phyloP scores from a whole-genome alignment of 2,329 filamentous ascomycete species.

The Neofusicoccum kwambonambiense region DNA sequence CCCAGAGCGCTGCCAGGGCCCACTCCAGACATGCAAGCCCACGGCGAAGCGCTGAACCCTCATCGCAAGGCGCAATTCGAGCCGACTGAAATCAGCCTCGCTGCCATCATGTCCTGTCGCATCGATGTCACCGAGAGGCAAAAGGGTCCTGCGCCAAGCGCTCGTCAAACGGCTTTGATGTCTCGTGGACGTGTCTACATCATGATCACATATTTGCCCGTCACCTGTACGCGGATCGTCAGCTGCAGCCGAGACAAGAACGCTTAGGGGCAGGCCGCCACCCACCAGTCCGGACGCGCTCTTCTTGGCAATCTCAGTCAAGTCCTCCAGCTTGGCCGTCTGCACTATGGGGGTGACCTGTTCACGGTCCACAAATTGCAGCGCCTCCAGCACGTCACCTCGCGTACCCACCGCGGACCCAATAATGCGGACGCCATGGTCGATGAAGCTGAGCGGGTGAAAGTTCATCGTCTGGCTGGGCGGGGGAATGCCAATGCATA shows the following conservation, averaged over 20 bases:
- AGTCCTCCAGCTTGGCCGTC: slow-evolving; percentile 6
- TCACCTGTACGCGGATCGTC: not conserved
- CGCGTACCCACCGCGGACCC: slow-evolving; percentile 44
- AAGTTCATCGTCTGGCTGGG: slow-evolving; percentile 17
- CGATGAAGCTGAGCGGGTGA: slow-evolving; percentile 14
- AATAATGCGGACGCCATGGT: slow-evolving; percentile 35
- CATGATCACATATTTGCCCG: slow-evolving; percentile 11
- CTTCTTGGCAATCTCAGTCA: slow-evolving; percentile 11
- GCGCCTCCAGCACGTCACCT: slow-evolving; percentile 46
- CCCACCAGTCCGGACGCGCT: slow-evolving; percentile 8
- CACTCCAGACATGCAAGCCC: not conserved
- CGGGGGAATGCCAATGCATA: slow-evolving; percentile 30
- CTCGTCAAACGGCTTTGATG: not conserved
- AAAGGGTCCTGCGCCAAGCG: not conserved
- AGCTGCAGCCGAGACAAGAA: not conserved
- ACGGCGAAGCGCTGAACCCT: not conserved
- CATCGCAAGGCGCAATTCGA: not conserved
- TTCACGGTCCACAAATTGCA: slow-evolving; percentile 13
- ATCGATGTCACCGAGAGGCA: not conserved
- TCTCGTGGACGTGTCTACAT: not conserved
- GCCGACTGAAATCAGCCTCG: not conserved
- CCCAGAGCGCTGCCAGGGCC: not conserved
- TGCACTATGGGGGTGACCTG: slow-evolving; percentile 7
- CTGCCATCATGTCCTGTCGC: not conserved
- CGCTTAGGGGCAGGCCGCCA: not conserved